Base-by-base conservation (phyloP, 192 early-diverging fungal species). In the Coemansia sp. region DNA sequence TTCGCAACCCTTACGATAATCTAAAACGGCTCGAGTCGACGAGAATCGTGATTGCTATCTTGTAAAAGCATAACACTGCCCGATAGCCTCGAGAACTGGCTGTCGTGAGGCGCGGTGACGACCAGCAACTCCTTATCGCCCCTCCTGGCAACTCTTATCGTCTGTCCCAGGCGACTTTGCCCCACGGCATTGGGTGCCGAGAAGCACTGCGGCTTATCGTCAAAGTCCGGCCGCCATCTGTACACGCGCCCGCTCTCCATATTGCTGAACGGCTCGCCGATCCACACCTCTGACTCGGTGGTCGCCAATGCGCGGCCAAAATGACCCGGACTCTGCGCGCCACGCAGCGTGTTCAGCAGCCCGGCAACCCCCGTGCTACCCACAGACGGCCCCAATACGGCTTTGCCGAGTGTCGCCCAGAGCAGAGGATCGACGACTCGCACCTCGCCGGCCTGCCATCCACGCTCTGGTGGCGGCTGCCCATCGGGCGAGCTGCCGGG, bases 361-460 rank as follows among this genome's bases (percentile, higher is more conserved):
- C 76, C 81, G 0, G 63, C 62, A 39, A 73, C 21, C 54, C 31
- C 54, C n/a, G n/a, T n/a, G n/a, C n/a, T n/a, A n/a, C n/a, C n/a
- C n/a, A n/a, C n/a, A n/a, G n/a, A n/a, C n/a, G n/a, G n/a, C n/a
- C n/a, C n/a, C n/a, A n/a, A n/a, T n/a, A n/a, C n/a, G 16, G 14
- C 54, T 13, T 7, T 16, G 1, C 8, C 8, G 14, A 0, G 24
- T 35, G 14, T 65, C 46, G 17, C 37, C 79, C 81, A 83, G 4
- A 44, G 69, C 16, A 33, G 19, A 11, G 75, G 77, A 64, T 83
- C 81, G 24, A 83, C 36, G 11, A 83, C 56, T 1, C 81, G 81
- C 57, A 83, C 81, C 17, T 75, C 75, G 54, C 81, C 81, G 3
- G 81, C 69, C 70, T 83, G 81, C 81, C 81, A 83, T 6, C 81